Conservation (phyloP, 169 alveolate genomes). For the Eimeria praecox region DNA sequence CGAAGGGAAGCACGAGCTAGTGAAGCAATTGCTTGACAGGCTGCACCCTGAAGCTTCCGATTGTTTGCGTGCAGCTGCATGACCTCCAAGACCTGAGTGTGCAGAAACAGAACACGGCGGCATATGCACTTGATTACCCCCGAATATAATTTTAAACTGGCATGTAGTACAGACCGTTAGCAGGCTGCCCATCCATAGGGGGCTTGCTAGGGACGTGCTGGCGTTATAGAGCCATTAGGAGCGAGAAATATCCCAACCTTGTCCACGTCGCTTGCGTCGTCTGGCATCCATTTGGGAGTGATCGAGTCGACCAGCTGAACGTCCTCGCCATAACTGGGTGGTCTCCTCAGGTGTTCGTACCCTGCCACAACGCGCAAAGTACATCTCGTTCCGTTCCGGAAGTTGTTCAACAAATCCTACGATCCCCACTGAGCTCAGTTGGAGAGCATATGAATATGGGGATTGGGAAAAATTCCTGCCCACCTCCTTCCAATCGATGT, state of each 20-base stretch:
- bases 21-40: slow-evolving; percentile 80
- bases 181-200: neutral
- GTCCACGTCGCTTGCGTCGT: slow-evolving; percentile 60
- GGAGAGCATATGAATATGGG: neutral
- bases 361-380: slow-evolving; percentile 11
- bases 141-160: neutral
- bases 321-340: slow-evolving; percentile 61
- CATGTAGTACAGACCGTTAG: neutral
- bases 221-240: neutral
- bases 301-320: slow-evolving; percentile 27
- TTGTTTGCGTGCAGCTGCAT: slow-evolving; percentile 76
- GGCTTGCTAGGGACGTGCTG: neutral
- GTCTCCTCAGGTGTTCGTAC: slow-evolving; percentile 48
- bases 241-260: neutral
- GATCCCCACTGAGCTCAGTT: neutral
- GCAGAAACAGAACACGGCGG: neutral
- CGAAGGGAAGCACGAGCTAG: slow-evolving; percentile 76
- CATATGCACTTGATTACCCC: neutral
- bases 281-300: slow-evolving; percentile 74
- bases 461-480: neutral
- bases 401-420: neutral
- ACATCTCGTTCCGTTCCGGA: too few relatives aligned
- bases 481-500: slow-evolving; percentile 41
- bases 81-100: slow-evolving; percentile 60
- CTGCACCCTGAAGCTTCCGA: slow-evolving; percentile 81